Evolutionary conservation across 2,329 filamentous ascomycete genomes (phyloP).

Genomic region (Incumbomyces lentus): DNA sequence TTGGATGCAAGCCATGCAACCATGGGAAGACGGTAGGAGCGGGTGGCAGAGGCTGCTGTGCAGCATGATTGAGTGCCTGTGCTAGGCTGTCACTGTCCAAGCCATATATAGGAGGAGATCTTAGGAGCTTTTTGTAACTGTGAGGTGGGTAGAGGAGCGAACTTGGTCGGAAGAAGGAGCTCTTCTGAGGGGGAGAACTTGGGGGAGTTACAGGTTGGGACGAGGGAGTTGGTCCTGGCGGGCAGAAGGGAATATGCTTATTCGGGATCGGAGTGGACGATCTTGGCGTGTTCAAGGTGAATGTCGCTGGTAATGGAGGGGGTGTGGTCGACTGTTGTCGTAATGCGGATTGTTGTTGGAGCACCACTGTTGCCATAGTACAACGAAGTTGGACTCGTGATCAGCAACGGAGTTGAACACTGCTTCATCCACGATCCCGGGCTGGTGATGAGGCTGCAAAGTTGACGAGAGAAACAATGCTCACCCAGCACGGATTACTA

Average conservation of each 20-base stretch:
- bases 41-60: conserved; percentile 72
- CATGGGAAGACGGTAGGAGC: conserved; percentile 87
- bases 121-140: conserved; percentile 47
- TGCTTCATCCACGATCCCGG: conserved; percentile 3
- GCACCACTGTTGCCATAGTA: conserved; percentile 37
- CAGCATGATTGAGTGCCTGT: conserved; percentile 62
- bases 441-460: neutral
- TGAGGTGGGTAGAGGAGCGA: conserved; percentile 69
- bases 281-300: conserved; percentile 48
- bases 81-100: conserved; percentile 60
- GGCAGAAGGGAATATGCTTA: conserved; percentile 81
- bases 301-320: conserved; percentile 38
- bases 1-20: conserved; percentile 83
- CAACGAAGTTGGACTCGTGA: neutral
- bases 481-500: conserved; percentile 1
- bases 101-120: conserved; percentile 55
- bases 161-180: conserved; percentile 45
- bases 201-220: conserved; percentile 48
- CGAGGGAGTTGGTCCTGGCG: conserved; percentile 57
- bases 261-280: conserved; percentile 62
- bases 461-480: conserved; percentile 3
- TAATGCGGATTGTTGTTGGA: conserved; percentile 35
- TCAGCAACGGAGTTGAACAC: neutral
- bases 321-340: conserved; percentile 39
- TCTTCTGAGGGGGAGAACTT: conserved; percentile 52